Percentiles rank a stretch among this genome's conserved stretches.
Evolutionary conservation across 2,329 filamentous ascomycete species (phyloP).

Genomic region (Diaporthe nobilis): DNA sequence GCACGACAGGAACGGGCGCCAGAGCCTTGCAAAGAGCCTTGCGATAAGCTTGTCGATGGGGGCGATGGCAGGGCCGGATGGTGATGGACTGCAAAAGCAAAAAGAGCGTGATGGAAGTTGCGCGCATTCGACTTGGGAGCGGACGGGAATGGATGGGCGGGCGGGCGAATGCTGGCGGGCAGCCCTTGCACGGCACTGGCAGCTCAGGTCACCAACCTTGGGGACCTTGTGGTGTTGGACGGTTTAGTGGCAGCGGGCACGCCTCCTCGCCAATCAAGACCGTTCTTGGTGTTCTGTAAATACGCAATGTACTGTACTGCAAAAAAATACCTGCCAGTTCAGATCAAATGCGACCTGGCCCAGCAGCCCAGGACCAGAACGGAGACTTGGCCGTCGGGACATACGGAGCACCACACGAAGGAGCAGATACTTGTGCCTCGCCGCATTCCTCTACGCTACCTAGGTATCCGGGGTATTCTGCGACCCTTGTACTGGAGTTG

Average conservation of each 20-base stretch:
- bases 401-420: neutral
- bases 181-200: neutral
- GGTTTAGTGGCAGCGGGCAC: conserved; percentile 19
- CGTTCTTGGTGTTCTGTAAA: conserved; percentile 18
- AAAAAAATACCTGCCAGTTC: neutral
- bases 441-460: neutral
- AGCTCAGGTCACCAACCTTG: conserved; percentile 3
- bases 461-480: neutral
- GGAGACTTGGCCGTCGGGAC: conserved; percentile 9
- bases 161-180: neutral
- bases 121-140: conserved; percentile 27
- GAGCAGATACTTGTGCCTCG: neutral
- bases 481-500: neutral
- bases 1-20: neutral
- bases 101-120: conserved; percentile 11
- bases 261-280: conserved; percentile 13
- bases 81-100: conserved; percentile 20
- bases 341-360: conserved; percentile 10
- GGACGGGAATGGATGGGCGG: conserved; percentile 5
- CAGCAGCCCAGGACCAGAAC: neutral
- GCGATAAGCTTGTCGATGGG: conserved; percentile 1
- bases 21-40: conserved; percentile 6
- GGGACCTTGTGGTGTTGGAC: conserved; percentile 1
- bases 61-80: neutral
- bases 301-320: neutral